Evolutionary conservation across 495 filamentous ascomycete genomes (phyloP).

Genomic region (Astrocystis sublimbata): DNA sequence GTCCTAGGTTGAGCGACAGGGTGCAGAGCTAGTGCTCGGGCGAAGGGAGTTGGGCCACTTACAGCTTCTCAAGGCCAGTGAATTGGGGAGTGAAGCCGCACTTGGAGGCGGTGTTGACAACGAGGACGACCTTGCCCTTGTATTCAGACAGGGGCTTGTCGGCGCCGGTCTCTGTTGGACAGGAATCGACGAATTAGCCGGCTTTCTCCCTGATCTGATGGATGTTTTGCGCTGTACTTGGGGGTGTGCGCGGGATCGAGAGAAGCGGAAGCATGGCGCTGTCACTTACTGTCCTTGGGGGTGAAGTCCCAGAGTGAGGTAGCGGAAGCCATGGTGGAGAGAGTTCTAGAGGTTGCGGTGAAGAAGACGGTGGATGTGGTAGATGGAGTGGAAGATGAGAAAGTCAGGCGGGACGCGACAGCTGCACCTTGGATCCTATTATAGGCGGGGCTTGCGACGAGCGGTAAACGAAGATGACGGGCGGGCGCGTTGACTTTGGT

Average conservation of each 20-base stretch:
- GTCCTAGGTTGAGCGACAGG: neutral
- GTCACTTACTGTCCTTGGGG: constrained; percentile 71
- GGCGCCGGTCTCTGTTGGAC: constrained; percentile 67
- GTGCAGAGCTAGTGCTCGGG: neutral
- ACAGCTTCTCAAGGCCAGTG: constrained; percentile 79
- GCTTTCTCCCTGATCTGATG: neutral
- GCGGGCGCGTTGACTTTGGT: constrained; percentile 15
- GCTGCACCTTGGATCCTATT: constrained; percentile 5
- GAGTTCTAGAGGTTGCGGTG: constrained; percentile 6
- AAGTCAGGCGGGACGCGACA: constrained; percentile 23
- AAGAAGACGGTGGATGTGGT: neutral
- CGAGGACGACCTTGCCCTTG: constrained; percentile 87
- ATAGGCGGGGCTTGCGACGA: constrained; percentile 21
- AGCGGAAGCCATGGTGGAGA: constrained; percentile 76
- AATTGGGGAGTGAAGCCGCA: constrained; percentile 99
- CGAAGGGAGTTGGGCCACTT: neutral
- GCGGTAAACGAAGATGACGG: constrained; percentile 13
- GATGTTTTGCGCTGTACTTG: no score
- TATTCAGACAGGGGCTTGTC: constrained; percentile 67
- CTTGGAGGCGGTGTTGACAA: constrained; percentile 99
- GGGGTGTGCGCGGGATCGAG: no score
- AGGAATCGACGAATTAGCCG: neutral
- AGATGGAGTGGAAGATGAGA: constrained; percentile 7
- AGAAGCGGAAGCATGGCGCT: constrained; percentile 10
- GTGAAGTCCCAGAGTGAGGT: constrained; percentile 92